phyloP scores from a whole-genome alignment of 1,139 yeast species.

The Saccharomycopsis crataegensis region DNA sequence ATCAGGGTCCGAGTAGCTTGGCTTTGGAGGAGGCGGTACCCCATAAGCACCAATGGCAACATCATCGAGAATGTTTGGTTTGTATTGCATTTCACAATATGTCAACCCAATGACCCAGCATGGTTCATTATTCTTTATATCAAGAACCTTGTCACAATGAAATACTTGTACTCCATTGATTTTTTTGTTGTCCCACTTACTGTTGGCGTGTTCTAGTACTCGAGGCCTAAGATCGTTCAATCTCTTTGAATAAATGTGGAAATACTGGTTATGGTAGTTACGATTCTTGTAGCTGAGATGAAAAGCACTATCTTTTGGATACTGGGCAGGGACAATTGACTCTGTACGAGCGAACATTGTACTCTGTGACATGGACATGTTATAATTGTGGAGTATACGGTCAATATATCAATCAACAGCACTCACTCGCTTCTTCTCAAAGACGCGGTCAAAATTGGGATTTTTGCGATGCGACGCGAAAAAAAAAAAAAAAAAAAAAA shows the following conservation, averaged over 20 bases:
- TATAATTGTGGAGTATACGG: background rate
- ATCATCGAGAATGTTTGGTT: slow-evolving; percentile 78
- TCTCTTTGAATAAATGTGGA: slow-evolving; percentile 43
- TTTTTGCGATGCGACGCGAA: background rate
- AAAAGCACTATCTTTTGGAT: slow-evolving; percentile 7
- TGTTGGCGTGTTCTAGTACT: slow-evolving; percentile 31
- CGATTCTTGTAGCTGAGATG: slow-evolving; percentile 24
- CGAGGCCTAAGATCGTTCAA: slow-evolving; percentile 35
- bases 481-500: too few species aligned
- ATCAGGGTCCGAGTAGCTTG: slow-evolving; percentile 45
- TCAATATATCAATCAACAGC: too few species aligned
- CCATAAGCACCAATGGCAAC: slow-evolving; percentile 50
- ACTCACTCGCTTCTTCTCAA: too few species aligned
- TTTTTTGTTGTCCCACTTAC: slow-evolving; percentile 33
- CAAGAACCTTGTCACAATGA: slow-evolving; percentile 61
- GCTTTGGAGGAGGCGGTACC: slow-evolving; percentile 31
- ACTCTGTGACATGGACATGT: slow-evolving; percentile 9
- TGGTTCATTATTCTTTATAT: slow-evolving; percentile 59
- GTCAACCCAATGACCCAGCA: slow-evolving; percentile 92
- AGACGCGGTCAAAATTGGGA: background rate
- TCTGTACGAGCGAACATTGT: background rate
- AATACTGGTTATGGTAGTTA: slow-evolving; percentile 43
- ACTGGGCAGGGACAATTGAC: slow-evolving; percentile 9
- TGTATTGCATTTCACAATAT: slow-evolving; percentile 74
- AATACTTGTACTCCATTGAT: slow-evolving; percentile 31